These are phyloP conservation scores for Prunus yedoensis DNA, from an alignment of 331 rosid genomes.

Conservation along the genomic window DNA sequence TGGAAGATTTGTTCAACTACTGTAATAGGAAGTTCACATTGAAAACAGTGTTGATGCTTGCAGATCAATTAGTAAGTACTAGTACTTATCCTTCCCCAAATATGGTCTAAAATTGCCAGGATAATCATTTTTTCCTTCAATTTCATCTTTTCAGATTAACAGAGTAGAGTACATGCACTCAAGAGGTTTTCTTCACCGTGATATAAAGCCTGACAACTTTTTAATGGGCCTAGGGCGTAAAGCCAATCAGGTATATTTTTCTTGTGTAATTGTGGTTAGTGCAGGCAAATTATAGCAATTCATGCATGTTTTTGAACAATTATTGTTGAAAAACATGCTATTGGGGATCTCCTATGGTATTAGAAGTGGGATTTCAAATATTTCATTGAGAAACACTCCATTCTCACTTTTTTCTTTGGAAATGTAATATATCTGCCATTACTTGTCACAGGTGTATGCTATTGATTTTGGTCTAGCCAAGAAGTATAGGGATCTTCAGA, in stretches of 20 bases:
- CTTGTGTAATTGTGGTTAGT: not conserved
- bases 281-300: not conserved
- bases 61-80: constrained; percentile 89
- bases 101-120: constrained; percentile 17
- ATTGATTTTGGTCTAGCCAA: constrained; percentile 98
- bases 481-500: constrained; percentile 94
- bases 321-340: not conserved
- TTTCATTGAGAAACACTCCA: not conserved
- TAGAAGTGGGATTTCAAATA: not conserved
- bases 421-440: not conserved
- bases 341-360: not conserved
- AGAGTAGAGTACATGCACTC: constrained; percentile 99
- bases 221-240: constrained; percentile 96
- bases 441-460: constrained; percentile 65
- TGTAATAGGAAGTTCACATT: constrained; percentile 85
- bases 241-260: constrained; percentile 83
- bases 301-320: not conserved
- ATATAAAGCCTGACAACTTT: constrained; percentile 98
- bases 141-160: constrained; percentile 66
- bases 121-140: constrained; percentile 10
- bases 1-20: constrained; percentile 95
- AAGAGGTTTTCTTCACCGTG: constrained; percentile 98
- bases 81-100: constrained; percentile 8
- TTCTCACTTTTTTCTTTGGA: not conserved
- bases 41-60: constrained; percentile 97